Evolutionary conservation across 805 yeast genomes (phyloP).

Genomic region (Priceomyces castillae): DNA sequence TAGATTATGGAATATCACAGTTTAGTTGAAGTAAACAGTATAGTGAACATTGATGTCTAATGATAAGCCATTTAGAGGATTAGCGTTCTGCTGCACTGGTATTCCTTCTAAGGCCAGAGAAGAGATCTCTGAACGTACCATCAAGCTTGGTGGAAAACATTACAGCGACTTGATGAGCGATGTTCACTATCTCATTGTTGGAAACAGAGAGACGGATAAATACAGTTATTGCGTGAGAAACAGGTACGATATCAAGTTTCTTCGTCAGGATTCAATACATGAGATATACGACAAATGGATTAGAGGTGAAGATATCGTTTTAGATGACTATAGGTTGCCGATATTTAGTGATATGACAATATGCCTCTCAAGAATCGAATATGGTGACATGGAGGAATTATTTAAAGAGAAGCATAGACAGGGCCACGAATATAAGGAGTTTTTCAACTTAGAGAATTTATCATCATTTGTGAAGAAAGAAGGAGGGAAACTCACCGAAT

Average conservation of each 20-base stretch:
- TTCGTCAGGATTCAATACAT: slow-evolving; percentile 46
- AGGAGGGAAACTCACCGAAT: slow-evolving; percentile 53
- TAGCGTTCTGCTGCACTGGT: slow-evolving; percentile 59
- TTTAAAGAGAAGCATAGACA: slow-evolving; percentile 22
- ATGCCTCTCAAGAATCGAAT: slow-evolving; percentile 42
- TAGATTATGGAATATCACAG: too few species aligned
- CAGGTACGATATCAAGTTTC: slow-evolving; percentile 56
- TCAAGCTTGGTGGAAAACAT: slow-evolving; percentile 58
- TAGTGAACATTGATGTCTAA: not conserved
- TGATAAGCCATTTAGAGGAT: slow-evolving; percentile 42
- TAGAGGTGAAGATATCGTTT: slow-evolving; percentile 41
- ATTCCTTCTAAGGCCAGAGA: slow-evolving; percentile 40
- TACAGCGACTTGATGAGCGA: slow-evolving; percentile 59
- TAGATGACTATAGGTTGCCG: slow-evolving; percentile 30
- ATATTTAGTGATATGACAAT: slow-evolving; percentile 45
- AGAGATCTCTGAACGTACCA: slow-evolving; percentile 44
- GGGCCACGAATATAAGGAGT: slow-evolving; percentile 13
- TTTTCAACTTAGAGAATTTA: slow-evolving; percentile 29
- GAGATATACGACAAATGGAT: slow-evolving; percentile 52
- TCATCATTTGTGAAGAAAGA: slow-evolving; percentile 32
- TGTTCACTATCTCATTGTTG: slow-evolving; percentile 58
- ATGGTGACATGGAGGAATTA: slow-evolving; percentile 5
- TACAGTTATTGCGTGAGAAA: slow-evolving; percentile 48
- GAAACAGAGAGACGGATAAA: slow-evolving; percentile 55
- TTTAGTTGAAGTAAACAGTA: too few species aligned